Conservation (phyloP, 208 protist species). For the Phytomonas sp. region DNA sequence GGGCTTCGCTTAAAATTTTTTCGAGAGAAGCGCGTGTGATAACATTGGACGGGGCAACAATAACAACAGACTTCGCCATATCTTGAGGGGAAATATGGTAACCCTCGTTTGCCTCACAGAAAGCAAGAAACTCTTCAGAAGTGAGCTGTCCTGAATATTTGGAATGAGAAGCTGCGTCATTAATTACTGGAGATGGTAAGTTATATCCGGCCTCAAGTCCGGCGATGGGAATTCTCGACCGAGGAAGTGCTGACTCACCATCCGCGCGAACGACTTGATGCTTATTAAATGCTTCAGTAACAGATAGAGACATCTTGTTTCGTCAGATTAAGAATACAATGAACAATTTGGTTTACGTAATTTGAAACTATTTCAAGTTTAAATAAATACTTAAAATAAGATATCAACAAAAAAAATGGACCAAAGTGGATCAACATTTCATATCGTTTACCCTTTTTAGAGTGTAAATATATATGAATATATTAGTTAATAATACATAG, state of each 20-base stretch:
- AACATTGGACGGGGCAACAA: constrained; percentile 54
- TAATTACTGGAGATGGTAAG: constrained; percentile 41
- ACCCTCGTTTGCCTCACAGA: constrained; percentile 58
- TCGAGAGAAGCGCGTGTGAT: constrained; percentile 74
- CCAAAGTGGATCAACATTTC: not conserved
- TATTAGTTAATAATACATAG: not conserved
- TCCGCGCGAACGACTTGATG: constrained; percentile 56
- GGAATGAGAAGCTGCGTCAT: constrained; percentile 39
- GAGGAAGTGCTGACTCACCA: constrained; percentile 52
- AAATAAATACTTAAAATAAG: constrained; percentile 1
- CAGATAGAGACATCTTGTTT: constrained; percentile 48
- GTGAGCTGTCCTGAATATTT: constrained; percentile 69
- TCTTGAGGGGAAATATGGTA: constrained; percentile 32
- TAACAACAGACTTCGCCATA: constrained; percentile 63
- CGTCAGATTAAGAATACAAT: constrained; percentile 6
- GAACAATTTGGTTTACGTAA: not conserved
- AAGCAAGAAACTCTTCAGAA: constrained; percentile 44
- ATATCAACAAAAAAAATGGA: not conserved
- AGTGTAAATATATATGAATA: constrained; percentile 3
- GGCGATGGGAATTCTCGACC: constrained; percentile 51
- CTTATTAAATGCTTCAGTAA: constrained; percentile 58
- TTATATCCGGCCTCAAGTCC: constrained; percentile 75
- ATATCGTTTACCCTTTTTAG: not conserved
- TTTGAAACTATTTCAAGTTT: not conserved
- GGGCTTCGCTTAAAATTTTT: constrained; percentile 36